Base-by-base conservation (phyloP, 345 rosid species). In the Citropsis articulata region DNA sequence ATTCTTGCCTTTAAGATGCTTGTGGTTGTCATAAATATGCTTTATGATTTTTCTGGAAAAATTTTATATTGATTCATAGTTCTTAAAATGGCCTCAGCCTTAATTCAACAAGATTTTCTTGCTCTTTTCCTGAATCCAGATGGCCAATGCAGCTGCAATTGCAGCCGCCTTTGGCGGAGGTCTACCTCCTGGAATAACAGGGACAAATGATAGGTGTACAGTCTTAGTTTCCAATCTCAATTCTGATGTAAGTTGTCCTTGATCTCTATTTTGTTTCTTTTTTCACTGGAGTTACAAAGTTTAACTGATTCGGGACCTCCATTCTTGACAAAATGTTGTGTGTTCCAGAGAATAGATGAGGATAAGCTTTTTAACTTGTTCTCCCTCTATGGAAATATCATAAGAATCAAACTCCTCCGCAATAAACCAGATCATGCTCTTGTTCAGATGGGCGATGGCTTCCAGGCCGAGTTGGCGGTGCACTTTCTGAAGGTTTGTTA, bases 371-470 rank as follows among this genome's bases (percentile, higher is more conserved):
- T 96, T 83, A 94, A 96, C 83, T 85, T 96, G 33, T 96, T 96
- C 81, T 96, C 99, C 45, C 91, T 96, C 50, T 96, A 96, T 71
- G 99, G 99, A 72, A 96, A 96, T 84, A 96, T 96, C 79, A 88
- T 91, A 83, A 90, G 98, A 76, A 94, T 96, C 66, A 96, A 96
- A 81, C 88, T 92, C 86, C 97, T 96, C 57, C 98, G 91, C 61
- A 94, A 92, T 83, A 96, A 96, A 84, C 98, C 98, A 13, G 99
- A 96, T 80, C 99, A 96, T 82, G 99, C 99, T 19, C 95, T 96
- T 45, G 91, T 96, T 83, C 98, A 96, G 90, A 90, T 96, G 99
- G 98, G 94, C 3, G 99, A 96, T 78, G 99, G 99, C 66, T 92
- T 96, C 80, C 99, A 94, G 83, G 92, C 99, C 67, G 99, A 96